These are phyloP conservation scores for Haplosporangium sp. DNA, from an alignment of 371 early-diverging fungal genomes.

Conservation along the genomic window DNA sequence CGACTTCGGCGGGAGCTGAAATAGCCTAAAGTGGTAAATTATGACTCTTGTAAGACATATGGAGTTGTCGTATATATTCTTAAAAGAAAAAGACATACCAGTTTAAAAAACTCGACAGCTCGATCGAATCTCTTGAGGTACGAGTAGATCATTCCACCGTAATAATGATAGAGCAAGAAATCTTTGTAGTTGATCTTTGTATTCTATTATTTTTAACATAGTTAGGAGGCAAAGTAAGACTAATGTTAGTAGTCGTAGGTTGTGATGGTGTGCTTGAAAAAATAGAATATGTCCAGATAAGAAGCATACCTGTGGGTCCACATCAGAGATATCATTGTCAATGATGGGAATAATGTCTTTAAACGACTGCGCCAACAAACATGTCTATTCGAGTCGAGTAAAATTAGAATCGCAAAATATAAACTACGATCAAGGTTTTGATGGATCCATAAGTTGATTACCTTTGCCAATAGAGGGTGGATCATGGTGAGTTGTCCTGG, in stretches of 20 bases:
- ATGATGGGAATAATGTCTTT: slow-evolving; percentile 68
- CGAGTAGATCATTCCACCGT: slow-evolving; percentile 80
- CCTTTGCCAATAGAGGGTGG: slow-evolving; percentile 67
- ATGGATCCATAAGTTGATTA: slow-evolving; percentile 14
- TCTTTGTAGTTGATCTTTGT: slow-evolving; percentile 60
- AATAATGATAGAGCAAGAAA: slow-evolving; percentile 82
- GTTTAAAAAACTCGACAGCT: slow-evolving; percentile 72
- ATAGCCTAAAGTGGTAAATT: slow-evolving; percentile 57
- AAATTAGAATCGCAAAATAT: not conserved
- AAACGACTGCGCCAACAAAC: slow-evolving; percentile 72
- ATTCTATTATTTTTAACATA: slow-evolving; percentile 8
- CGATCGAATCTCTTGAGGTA: slow-evolving; percentile 73
- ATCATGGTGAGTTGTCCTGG: slow-evolving; percentile 65
- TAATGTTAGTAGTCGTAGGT: not conserved
- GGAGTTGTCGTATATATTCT: slow-evolving; percentile 3
- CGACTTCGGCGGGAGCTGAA: slow-evolving; percentile 71
- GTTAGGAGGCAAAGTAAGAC: not conserved
- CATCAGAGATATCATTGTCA: slow-evolving; percentile 66
- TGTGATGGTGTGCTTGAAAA: too few species aligned
- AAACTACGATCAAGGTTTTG: too few species aligned
- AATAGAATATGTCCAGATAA: too few species aligned
- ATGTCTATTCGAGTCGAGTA: slow-evolving; percentile 53
- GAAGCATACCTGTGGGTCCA: slow-evolving; percentile 61
- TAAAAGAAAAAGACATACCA: slow-evolving; percentile 50
- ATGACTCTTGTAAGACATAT: not conserved